Base-by-base conservation (phyloP, 2,329 filamentous ascomycete genomes). In the Pseudogymnoascus sp. region DNA sequence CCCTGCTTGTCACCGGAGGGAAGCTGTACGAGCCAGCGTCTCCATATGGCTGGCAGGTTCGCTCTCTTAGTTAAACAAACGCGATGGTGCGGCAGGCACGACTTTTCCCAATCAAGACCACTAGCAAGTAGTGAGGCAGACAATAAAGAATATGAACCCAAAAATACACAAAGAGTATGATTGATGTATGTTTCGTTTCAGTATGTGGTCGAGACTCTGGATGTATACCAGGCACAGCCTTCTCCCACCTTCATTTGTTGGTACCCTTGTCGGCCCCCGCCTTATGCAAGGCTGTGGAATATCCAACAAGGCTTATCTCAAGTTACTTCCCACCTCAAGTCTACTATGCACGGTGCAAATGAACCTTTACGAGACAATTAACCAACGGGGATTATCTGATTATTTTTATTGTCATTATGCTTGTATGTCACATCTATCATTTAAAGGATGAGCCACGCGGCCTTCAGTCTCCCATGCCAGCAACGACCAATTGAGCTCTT, bases 401-500 rank as follows among this genome's bases (percentile, higher is more conserved):
- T 52, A 18, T 55, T 21, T 21, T 55, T 10, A 18, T 33, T 18
- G 18, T 55, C 33, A 33, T 55, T 55, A 55, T 55, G 48, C 48
- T 55, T 55, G 48, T 29, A 55, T 55, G 48, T 55, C 48, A 55
- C 48, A 33, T 33, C 29, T 55, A 55, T 55, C 29, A 21, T 55
- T 55, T 55, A 55, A 55, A 55, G 48, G 48, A 29, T 29, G 48
- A 35, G 48, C 29, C 13, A 33, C 48, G 35, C 35, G 48, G 48
- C 48, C 48, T 18, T 55, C 48, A 8, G 48, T 40, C 72, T 92
- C 87, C 89, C 89, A 93, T 60, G 86, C 88, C 71, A 92, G 77
- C 72, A 92, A 82, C 73, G 89, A 91, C 90, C 90, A 93, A 76
- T 94, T 94, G 71, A 94, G 78, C 77, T 93, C 89, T 69, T 86